These are phyloP conservation scores for Teratosphaeria destructans DNA, from an alignment of 2,329 filamentous ascomycete genomes.

Conservation along the genomic window DNA sequence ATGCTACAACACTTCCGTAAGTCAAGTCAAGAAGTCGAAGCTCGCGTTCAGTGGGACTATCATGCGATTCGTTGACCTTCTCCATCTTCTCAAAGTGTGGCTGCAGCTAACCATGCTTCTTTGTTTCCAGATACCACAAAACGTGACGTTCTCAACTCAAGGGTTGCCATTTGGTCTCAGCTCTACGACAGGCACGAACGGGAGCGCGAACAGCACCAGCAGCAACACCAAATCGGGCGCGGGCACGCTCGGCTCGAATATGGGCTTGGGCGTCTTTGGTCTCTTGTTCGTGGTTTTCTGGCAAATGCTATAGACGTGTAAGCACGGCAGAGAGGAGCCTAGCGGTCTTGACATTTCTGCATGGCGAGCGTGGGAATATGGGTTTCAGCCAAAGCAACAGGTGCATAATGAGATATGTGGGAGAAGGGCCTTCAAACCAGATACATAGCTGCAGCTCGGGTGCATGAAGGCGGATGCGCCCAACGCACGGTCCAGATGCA, in stretches of 20 bases:
- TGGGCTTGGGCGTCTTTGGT: conserved; percentile 12
- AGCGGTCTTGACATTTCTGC: neutral
- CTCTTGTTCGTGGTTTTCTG: conserved; percentile 14
- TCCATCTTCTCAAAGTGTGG: neutral
- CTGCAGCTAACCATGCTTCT: neutral
- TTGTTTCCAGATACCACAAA: conserved; percentile 38
- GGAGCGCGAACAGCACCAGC: conserved; percentile 9
- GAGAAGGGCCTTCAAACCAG: neutral
- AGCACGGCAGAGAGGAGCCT: neutral
- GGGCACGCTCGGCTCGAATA: neutral
- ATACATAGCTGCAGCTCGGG: neutral
- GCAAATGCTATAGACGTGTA: conserved; percentile 7
- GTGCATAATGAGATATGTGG: neutral
- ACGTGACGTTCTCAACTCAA: conserved; percentile 60
- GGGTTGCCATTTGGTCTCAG: conserved; percentile 28
- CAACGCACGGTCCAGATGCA: neutral
- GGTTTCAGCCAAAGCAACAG: neutral
- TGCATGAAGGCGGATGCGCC: neutral
- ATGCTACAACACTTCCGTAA: conserved; percentile 54
- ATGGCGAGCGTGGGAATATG: neutral
- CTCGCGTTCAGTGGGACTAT: too few species aligned
- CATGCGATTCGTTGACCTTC: too few species aligned
- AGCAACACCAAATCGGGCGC: neutral
- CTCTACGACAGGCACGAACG: conserved; percentile 12
- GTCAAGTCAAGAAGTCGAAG: neutral